Base-by-base conservation (phyloP, 331 rosid species). In the Pyracantha coccinea region DNA sequence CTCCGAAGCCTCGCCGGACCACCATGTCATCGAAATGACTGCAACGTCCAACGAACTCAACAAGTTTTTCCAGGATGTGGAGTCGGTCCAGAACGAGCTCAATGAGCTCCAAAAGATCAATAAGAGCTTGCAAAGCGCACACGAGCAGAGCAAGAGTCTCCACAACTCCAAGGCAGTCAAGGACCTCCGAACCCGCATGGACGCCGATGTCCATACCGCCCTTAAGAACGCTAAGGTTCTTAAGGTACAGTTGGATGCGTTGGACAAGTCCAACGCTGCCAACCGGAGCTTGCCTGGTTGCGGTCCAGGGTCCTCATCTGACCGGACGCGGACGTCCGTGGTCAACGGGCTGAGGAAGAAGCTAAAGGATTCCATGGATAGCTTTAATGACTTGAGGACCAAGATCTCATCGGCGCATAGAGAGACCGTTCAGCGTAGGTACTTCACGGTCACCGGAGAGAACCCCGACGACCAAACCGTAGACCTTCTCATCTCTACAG, bases 371-470 rank as follows among this genome's bases (percentile, higher is more conserved):
- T 87, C 90, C 14, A 94, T 94, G 97, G 97, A 90, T 28, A 79
- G 77, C 32, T 94, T 91, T 79, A 91, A 87, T 35, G 75, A 69
- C 16, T 71, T 94, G 4, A 77, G 98, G 76, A 83, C 87, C 71
- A 79, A 86, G 77, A 90, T 94, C 53, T 87, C 96, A 13, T 76
- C 95, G 1, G 97, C 91, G 77, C 87, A 94, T 52, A 82, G 94
- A 11, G 95, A 94, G 61, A 94, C 98, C 64, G 95, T 94, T 6
- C 97, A 94, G 72, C 92, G 98, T 1, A 85, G 98, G 29, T 91
- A 89, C 80, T 94, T 84, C 82, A 94, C 97, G 27, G 98, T 94
- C 55, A 94, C 98, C 50, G 98, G 98, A 33, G 95, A 90, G 83
- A 94, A 90, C 52, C 97, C 98, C 10, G 96, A 94, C 55, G 98